Base-by-base conservation (phyloP, 441 rosid species). In the Syzygium malaccense region DNA sequence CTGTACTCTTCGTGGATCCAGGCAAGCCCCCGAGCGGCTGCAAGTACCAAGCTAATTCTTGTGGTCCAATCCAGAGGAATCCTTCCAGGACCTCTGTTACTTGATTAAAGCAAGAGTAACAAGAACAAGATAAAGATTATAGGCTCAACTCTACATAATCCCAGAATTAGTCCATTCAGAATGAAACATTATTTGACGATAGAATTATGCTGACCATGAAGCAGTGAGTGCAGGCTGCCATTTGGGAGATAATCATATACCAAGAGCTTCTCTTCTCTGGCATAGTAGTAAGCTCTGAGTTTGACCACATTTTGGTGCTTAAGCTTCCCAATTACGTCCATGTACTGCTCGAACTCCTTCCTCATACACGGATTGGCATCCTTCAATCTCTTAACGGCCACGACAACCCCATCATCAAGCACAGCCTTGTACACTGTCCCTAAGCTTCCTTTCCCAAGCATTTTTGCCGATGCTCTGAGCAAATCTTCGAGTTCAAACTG, bases 1-100 rank as follows among this genome's bases (percentile, higher is more conserved):
- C 93, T 79, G 54, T 94, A 94, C 87, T 95, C 97, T 41, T 95
- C 96, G 84, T 98, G 99, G 68, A 98, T 93, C 92, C 94, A 92
- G 1, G 99, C 97, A 33, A 98, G 92, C 1, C 99, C 99, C 89
- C 99, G 91, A 32, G 99, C 98, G 8, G 99, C 98, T 85, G 98
- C 99, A 56, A 96, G 84, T 48, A 96, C 95, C 92, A 98, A 85
- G 89, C 98, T 94, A 89, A 98, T 96, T 92, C 99, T 94, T 13
- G 99, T 98, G 4, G 99, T 98, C 99, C 99, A 96, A 90, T 98
- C 99, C 91, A 98, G 90, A 4, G 99, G 99, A 90, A 96, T 98
- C 87, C 99, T 91, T 20, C 99, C 99, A 0, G 98, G 97, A 6
- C 99, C 98, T 33, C 98, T 92, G 83, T 96, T 95, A 6, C 97